phyloP scores from a whole-genome alignment of 2,329 filamentous ascomycete genomes.

The Fusarium paranaense region DNA sequence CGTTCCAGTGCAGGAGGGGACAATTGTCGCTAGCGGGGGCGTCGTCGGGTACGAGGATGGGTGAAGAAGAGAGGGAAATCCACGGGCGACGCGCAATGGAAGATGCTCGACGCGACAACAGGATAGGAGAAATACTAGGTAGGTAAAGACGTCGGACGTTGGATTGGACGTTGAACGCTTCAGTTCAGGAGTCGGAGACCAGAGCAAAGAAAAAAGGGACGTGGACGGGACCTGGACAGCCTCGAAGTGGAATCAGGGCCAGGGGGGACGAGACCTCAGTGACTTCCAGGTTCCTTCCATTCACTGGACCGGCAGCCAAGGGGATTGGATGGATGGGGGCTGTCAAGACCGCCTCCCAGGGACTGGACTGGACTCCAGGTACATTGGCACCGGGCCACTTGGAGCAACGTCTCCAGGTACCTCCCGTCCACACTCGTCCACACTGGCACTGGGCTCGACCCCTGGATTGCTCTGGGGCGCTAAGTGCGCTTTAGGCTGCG shows the following conservation, averaged over 20 bases:
- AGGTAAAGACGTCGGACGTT: constrained; percentile 12
- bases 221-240: constrained; percentile 15
- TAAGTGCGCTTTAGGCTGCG: constrained; percentile 13
- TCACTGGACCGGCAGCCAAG: constrained; percentile 12
- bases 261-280: constrained; percentile 17
- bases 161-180: constrained; percentile 24
- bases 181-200: constrained; percentile 31
- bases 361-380: constrained; percentile 7
- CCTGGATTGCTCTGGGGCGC: constrained; percentile 26
- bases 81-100: constrained; percentile 13
- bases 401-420: constrained; percentile 33
- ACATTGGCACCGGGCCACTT: constrained; percentile 36
- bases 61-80: constrained; percentile 16
- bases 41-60: constrained; percentile 17
- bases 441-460: constrained; percentile 28
- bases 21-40: constrained; percentile 25
- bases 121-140: constrained; percentile 17
- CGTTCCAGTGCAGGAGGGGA: constrained; percentile 41
- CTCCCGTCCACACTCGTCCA: constrained; percentile 26
- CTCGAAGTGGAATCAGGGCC: constrained; percentile 31
- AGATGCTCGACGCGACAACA: constrained; percentile 9
- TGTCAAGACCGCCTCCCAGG: constrained; percentile 40
- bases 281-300: constrained; percentile 32
- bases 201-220: constrained; percentile 27
- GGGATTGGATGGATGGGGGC: constrained; percentile 26